phyloP scores from a whole-genome alignment of 1,284 basidiomycete species.

The Lignosus rhinocerotis region DNA sequence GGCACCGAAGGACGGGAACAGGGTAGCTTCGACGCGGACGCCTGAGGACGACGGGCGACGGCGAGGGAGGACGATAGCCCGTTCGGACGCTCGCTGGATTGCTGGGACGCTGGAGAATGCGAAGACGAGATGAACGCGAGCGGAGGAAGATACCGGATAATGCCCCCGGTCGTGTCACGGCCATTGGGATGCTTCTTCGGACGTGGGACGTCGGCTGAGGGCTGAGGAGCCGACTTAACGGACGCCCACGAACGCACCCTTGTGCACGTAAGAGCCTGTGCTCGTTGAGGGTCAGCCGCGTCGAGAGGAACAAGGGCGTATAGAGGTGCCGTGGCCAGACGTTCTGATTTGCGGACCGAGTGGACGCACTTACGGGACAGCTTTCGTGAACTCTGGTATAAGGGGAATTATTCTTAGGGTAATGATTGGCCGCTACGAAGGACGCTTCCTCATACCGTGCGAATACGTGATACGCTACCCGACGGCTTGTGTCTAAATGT shows the following conservation, averaged over 20 bases:
- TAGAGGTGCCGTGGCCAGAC: background rate
- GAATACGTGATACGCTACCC: conserved; percentile 3
- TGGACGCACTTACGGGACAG: background rate
- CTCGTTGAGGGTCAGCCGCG: conserved; percentile 1
- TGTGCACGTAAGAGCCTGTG: background rate
- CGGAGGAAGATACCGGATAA: conserved; percentile 3
- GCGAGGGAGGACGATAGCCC: background rate
- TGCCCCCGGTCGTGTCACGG: conserved; percentile 4
- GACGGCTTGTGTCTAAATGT: conserved; percentile 21
- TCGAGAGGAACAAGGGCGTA: background rate
- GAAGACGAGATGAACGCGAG: background rate
- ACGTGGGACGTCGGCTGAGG: background rate
- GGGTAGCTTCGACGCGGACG: conserved; percentile 10
- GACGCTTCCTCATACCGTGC: conserved; percentile 7
- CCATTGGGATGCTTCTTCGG: background rate
- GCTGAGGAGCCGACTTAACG: background rate
- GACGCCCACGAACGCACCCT: background rate
- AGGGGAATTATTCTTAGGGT: background rate
- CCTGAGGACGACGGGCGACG: background rate
- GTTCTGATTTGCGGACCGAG: background rate
- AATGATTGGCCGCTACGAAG: conserved; percentile 1
- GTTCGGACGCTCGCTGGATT: background rate
- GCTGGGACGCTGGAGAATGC: background rate
- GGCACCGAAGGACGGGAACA: conserved; percentile 8
- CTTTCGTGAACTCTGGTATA: background rate